Conservation (phyloP, 2,329 filamentous ascomycete species). For the Aspergillus sp. region DNA sequence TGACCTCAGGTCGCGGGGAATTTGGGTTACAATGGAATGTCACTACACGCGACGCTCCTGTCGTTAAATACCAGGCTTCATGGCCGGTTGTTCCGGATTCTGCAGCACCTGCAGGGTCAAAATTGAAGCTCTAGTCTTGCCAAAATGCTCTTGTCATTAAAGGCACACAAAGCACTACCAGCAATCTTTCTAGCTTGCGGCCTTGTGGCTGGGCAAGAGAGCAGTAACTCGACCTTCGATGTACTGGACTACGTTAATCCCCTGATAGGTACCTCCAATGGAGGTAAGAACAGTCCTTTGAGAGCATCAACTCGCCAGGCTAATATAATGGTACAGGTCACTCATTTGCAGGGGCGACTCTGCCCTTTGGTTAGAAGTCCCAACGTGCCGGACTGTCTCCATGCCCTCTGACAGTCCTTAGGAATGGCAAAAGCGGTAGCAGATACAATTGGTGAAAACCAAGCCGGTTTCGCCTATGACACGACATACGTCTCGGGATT, state of each 20-base stretch:
- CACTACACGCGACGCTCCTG: background rate
- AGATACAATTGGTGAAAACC: conserved; percentile 56
- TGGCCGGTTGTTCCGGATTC: too few relatives aligned
- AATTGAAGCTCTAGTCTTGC: background rate
- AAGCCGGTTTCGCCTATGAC: conserved; percentile 59
- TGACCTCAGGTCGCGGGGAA: background rate
- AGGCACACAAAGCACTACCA: background rate
- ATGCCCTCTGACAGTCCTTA: conserved; percentile 1
- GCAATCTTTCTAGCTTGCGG: background rate
- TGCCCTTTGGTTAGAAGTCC: conserved; percentile 50
- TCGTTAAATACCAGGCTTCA: background rate
- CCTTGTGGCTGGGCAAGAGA: background rate
- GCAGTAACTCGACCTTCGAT: conserved; percentile 25
- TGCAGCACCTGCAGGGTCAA: background rate
- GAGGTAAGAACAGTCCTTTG: conserved; percentile 31
- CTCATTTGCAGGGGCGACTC: conserved; percentile 58
- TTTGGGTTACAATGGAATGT: background rate
- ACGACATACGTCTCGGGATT: conserved; percentile 55
- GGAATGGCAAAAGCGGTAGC: conserved; percentile 60
- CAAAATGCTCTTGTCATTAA: background rate
- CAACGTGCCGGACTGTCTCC: background rate
- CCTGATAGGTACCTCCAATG: conserved; percentile 58
- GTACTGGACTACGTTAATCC: conserved; percentile 51
- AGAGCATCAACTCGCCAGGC: background rate
- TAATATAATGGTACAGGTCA: conserved; percentile 47